These are phyloP conservation scores for Wickerhamomyces sp. DNA, from an alignment of 1,139 yeast genomes.

Conservation along the genomic window DNA sequence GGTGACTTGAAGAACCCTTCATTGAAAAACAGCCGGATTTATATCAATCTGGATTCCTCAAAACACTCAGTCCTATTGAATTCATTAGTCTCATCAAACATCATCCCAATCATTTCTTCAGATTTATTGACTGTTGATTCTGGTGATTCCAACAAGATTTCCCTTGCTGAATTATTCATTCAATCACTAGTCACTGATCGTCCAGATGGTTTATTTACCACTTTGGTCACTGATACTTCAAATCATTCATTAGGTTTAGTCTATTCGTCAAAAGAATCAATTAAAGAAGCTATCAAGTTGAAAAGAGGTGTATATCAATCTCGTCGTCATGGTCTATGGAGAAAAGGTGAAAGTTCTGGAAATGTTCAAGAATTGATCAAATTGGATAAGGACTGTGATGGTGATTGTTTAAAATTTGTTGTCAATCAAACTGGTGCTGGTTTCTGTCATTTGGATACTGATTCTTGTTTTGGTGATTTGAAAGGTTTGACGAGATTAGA, in stretches of 20 bases:
- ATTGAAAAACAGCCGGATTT: constrained; percentile 40
- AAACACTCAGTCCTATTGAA: constrained; percentile 17
- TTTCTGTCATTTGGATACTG: constrained; percentile 82
- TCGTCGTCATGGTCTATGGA: constrained; percentile 87
- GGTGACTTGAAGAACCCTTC: constrained; percentile 22
- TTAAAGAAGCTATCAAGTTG: constrained; percentile 74
- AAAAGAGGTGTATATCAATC: constrained; percentile 92
- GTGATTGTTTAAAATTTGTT: constrained; percentile 80
- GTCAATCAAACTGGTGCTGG: constrained; percentile 84
- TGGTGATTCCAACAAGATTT: constrained; percentile 28
- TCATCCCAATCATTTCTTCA: constrained; percentile 44
- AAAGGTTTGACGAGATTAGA: constrained; percentile 65
- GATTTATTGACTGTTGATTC: constrained; percentile 37
- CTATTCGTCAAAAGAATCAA: constrained; percentile 79
- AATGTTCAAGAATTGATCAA: constrained; percentile 75
- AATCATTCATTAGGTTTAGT: constrained; percentile 81
- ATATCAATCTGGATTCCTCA: constrained; percentile 24
- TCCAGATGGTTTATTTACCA: constrained; percentile 77
- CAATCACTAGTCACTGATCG: constrained; percentile 72
- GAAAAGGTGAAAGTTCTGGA: constrained; percentile 92
- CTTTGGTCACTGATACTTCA: constrained; percentile 69
- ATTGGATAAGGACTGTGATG: constrained; percentile 82
- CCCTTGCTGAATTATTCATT: constrained; percentile 50
- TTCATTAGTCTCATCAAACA: constrained; percentile 33
- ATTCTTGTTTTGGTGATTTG: constrained; percentile 76